Base-by-base conservation (phyloP, 2,329 filamentous ascomycete species). In the Pseudomassariella vexata region DNA sequence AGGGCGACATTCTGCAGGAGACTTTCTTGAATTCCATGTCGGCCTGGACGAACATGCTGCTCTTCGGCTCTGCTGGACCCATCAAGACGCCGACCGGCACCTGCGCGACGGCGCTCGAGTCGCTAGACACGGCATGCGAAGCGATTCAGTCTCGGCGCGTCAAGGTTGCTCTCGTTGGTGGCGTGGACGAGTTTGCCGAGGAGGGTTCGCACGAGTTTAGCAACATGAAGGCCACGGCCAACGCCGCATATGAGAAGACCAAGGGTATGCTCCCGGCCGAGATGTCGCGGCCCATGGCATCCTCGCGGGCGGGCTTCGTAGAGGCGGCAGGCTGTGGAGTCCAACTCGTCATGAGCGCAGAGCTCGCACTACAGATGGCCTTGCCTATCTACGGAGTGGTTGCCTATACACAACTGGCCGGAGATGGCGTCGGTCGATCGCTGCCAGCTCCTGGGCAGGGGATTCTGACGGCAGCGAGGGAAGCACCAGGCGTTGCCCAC, bases 1-100 rank as follows among this genome's bases (percentile, higher is more conserved):
- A 56, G 30, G 55, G 40, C 29, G 57, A 64, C 27, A 46, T 56
- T 10, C 35, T 63, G 1, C 42, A 45, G 4, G 59, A 63, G 15
- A 49, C 56, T 0, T 62, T 56, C 36, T 26, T 53, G 22, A 62
- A 60, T 39, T 54, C 60, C 1, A 41, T 42, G 0, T 46, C 40
- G 2, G 58, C 60, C 1, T 63, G 59, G 59, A 36, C 57, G n/a
- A 63, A 64, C 30, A 63, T 64, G 59, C 52, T 64, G 9, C 46
- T 63, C n/a, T 44, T 59, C n/a, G 44, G 40, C 3, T 43, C 55
- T 0, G 37, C 50, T 0, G 60, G 60, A 0, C 57, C 60, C 0
- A 57, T 52, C 14, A 44, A 42, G 5, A 57, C 60, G 0, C 57
- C 59, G 2, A 52, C 55, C 1, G 59, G 57, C 1, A 52, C 59